Evolutionary conservation across 257 asterid species (phyloP).

Genomic region (Plantago major): DNA sequence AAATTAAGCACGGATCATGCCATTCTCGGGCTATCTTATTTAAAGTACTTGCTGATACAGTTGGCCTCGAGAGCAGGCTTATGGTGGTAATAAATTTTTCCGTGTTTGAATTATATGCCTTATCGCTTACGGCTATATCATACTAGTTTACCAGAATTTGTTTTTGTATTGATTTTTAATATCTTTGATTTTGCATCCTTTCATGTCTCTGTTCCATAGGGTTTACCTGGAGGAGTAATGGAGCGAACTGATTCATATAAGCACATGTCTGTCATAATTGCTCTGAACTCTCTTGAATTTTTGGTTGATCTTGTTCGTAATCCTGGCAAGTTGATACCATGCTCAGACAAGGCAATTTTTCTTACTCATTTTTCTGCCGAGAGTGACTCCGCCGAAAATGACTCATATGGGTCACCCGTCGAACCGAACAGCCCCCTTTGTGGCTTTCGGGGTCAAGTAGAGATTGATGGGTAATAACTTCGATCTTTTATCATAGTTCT

Average conservation of each 20-base stretch:
- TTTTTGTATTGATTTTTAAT: background rate
- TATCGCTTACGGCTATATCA: background rate
- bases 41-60: conserved; percentile 84
- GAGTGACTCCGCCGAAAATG: conserved; percentile 72
- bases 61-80: conserved; percentile 73
- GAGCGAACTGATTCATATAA: conserved; percentile 59
- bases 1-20: conserved; percentile 76
- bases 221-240: conserved; percentile 63
- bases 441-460: conserved; percentile 49
- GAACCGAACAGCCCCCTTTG: conserved; percentile 82
- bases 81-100: conserved; percentile 58
- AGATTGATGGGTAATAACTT: conserved; percentile 64
- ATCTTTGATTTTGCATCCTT: background rate
- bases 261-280: conserved; percentile 64
- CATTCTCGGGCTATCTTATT: conserved; percentile 81
- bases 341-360: conserved; percentile 55
- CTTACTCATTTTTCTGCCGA: conserved; percentile 71
- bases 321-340: conserved; percentile 80
- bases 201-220: conserved; percentile 36
- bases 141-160: background rate
- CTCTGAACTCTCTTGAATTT: conserved; percentile 62
- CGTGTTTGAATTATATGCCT: background rate
- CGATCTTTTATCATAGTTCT: conserved; percentile 8
- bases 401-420: conserved; percentile 77
- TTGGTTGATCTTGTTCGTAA: conserved; percentile 77